Evolutionary conservation across 257 asterid genomes (phyloP).

Genomic region (Leptodermis oblonga): DNA sequence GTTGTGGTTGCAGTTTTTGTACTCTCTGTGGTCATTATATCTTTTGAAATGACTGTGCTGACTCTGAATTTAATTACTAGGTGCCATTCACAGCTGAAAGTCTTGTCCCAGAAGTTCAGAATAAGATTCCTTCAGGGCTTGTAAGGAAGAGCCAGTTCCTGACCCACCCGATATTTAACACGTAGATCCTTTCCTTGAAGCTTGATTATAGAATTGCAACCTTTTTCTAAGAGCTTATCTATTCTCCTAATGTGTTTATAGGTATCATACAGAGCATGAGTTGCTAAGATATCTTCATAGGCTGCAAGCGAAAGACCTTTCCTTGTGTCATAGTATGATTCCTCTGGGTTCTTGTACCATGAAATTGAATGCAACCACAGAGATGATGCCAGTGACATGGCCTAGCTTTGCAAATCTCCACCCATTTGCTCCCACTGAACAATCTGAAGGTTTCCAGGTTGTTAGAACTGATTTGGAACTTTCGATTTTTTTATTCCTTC

Average conservation of each 20-base stretch:
- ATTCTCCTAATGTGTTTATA: constrained; percentile 24
- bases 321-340: constrained; percentile 97
- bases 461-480: constrained; percentile 10
- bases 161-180: constrained; percentile 83
- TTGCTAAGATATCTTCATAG: constrained; percentile 77
- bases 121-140: constrained; percentile 69
- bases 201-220: neutral
- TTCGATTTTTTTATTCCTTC: neutral
- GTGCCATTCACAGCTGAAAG: constrained; percentile 80
- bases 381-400: constrained; percentile 99
- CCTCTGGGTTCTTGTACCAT: constrained; percentile 98
- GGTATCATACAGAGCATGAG: constrained; percentile 98
- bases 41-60: neutral
- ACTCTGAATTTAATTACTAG: constrained; percentile 27
- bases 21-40: neutral
- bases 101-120: constrained; percentile 77
- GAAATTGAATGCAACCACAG: constrained; percentile 93
- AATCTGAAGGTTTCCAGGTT: constrained; percentile 92
- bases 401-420: constrained; percentile 78
- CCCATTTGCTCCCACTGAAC: constrained; percentile 92
- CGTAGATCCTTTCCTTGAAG: constrained; percentile 45
- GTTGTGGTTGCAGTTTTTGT: constrained; percentile 12
- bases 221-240: constrained; percentile 17
- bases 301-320: constrained; percentile 89
- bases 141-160: constrained; percentile 76